These are phyloP conservation scores for Crithidia thermophila DNA, from an alignment of 208 protist genomes.

Conservation along the genomic window DNA sequence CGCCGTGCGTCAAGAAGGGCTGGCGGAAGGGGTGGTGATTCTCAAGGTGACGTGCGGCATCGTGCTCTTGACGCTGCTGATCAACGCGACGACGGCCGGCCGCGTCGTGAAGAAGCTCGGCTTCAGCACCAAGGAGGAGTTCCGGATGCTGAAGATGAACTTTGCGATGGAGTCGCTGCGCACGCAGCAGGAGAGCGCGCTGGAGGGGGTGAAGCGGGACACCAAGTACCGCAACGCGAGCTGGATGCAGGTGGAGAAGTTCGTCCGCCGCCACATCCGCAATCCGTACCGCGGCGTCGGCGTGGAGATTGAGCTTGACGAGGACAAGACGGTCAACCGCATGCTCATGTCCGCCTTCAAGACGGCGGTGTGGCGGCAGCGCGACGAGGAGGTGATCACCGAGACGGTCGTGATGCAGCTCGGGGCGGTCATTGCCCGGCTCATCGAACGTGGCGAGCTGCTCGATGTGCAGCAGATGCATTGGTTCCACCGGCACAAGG, in stretches of 20 bases:
- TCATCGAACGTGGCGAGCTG: constrained; percentile 49
- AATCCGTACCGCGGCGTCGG: constrained; percentile 54
- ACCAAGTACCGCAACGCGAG: constrained; percentile 71
- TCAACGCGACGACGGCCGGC: constrained; percentile 76
- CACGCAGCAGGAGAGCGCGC: constrained; percentile 41
- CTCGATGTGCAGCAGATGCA: constrained; percentile 47
- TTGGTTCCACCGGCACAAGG: constrained; percentile 36
- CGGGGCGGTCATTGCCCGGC: constrained; percentile 23
- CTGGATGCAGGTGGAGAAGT: constrained; percentile 68
- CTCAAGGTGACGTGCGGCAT: constrained; percentile 81
- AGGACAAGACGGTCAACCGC: constrained; percentile 57
- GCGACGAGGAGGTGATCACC: constrained; percentile 67
- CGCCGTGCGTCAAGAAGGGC: constrained; percentile 54
- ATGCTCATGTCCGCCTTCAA: constrained; percentile 82
- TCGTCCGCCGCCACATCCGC: constrained; percentile 39
- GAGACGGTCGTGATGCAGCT: constrained; percentile 69
- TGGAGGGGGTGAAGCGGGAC: constrained; percentile 64
- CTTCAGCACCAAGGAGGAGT: constrained; percentile 63
- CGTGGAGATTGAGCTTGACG: constrained; percentile 39
- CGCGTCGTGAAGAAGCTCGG: constrained; percentile 50
- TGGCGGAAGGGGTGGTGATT: constrained; percentile 57
- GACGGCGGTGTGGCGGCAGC: constrained; percentile 66
- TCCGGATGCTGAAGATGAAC: constrained; percentile 63
- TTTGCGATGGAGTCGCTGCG: constrained; percentile 58
- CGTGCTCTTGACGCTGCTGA: constrained; percentile 68